Base-by-base conservation (phyloP, 805 yeast species). In the Metschnikowia proteae region DNA sequence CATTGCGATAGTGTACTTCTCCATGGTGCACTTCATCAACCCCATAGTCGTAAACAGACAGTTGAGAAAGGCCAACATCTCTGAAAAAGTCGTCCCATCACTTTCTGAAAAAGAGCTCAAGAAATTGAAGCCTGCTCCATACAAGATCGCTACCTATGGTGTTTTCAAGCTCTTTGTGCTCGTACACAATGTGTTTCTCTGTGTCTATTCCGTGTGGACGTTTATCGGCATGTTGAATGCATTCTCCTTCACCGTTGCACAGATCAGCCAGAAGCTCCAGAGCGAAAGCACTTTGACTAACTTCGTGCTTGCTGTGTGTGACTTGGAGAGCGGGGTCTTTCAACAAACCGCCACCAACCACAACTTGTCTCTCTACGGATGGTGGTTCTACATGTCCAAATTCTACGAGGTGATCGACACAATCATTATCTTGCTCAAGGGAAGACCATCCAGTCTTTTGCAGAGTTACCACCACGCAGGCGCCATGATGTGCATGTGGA, bases 401-500 rank as follows among this genome's bases (percentile, higher is more conserved):
- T 84, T 80, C 58, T 84, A 84, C 60, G 90, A 84, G 65, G 83
- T 84, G 38, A 56, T 84, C 13, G 90, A 84, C 64, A 84, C 90
- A 4, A 63, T 78, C 32, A 80, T 84, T 55, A 84, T 84, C 48
- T 69, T 84, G 47, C 69, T 83, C 50, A 84, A 84, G 64, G 90
- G 90, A 38, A 74, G 76, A 61, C 84, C 82, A 11, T 79, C 86
- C 10, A 79, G 84, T 5, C 67, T 84, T 49, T 71, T 84, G 59
- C 90, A 84, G 65, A 80, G 86, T 49, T 84, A 84, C 66, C 90
- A 84, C 62, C 90, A 84, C 63, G 79, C 89, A 4, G 90, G 90
- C 26, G 90, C 90, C 43, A 84, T 84, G 82, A 69, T 84, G 66
- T 83, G 87, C 51, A 84, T 84, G 90, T 84, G 89, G 89, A 79